Evolutionary conservation across 2,329 filamentous ascomycete genomes (phyloP).

Genomic region (Calonectria pteridis): DNA sequence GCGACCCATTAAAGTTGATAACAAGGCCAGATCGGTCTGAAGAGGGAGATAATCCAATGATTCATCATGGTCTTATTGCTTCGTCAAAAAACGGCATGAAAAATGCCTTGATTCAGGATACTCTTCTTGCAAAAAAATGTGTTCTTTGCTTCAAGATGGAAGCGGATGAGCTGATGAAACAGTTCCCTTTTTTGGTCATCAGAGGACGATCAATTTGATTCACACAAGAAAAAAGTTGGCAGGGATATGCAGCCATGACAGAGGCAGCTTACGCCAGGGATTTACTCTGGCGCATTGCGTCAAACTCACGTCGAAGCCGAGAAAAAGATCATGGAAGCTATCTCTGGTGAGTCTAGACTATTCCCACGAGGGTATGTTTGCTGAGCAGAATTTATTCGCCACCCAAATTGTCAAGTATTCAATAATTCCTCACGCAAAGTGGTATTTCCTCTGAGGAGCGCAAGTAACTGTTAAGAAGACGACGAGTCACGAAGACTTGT

Average conservation of each 20-base stretch:
- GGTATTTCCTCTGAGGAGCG: too few relatives aligned
- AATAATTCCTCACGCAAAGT: too few relatives aligned
- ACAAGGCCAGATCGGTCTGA: not conserved
- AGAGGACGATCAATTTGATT: conserved; percentile 54
- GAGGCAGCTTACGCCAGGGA: conserved; percentile 45
- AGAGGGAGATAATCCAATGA: not conserved
- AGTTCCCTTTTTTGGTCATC: conserved; percentile 49
- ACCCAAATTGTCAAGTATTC: too few relatives aligned
- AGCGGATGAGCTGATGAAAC: conserved; percentile 40
- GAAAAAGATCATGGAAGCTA: not conserved
- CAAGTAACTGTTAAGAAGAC: too few relatives aligned
- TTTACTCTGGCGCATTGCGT: not conserved
- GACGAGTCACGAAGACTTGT: too few relatives aligned
- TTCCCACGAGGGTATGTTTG: too few relatives aligned
- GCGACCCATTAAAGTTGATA: not conserved
- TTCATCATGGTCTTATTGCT: conserved; percentile 1
- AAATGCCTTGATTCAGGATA: not conserved
- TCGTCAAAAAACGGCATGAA: not conserved
- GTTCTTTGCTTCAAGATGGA: conserved; percentile 16
- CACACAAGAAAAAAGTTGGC: conserved; percentile 48
- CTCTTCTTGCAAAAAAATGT: not conserved
- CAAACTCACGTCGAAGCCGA: not conserved
- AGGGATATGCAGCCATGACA: conserved; percentile 48
- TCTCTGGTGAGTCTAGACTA: not conserved
- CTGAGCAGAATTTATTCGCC: too few relatives aligned